Base-by-base conservation (phyloP, 208 protist genomes). In the Crithidia thermophila region DNA sequence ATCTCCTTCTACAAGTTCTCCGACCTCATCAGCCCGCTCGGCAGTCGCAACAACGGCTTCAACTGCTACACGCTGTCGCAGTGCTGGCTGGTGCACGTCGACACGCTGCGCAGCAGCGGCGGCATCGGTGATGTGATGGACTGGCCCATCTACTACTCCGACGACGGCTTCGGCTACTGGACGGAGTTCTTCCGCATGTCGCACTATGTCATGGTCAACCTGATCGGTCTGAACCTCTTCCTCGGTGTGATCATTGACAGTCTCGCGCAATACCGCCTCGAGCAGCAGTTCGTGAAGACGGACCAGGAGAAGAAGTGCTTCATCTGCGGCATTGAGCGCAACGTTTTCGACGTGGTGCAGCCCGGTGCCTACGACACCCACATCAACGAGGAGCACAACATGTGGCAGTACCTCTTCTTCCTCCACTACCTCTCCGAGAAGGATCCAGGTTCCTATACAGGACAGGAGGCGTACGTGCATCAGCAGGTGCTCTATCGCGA, bases 351-450 rank as follows among this genome's bases (percentile, higher is more conserved):
- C 40, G 68, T 80, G 43, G 70, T 75, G 34, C 64, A 75, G 42
- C 64, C 81, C 37, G 83, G 88, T 66, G 87, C 88, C 20, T 97
- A 97, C 65, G 59, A 88, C 33, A 67, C 77, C 8, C 94, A 98
- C 81, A 86, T 96, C 50, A 49, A 72, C 14, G 57, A 90, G 49
- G 94, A 98, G 57, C 97, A 98, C 83, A 96, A 98, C 80, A 91
- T 98, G 85, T 98, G 97, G 97, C 81, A 93, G 66, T 98, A 98
- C 76, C 56, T 98, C 23, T 95, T 89, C 83, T 98, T 98, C 52
- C 70, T 93, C n/a, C 84, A 93, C 56, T 89, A 95, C 67, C 67
- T 97, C 23, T 67, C 72, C 20, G 72, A 72, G 31, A 94, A 95
- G 72, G 75, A 93, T 53, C 65, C 74, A 1, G 61, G 46, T 39